Conservation (phyloP, 495 filamentous ascomycete species). For the Peziza echinospora region DNA sequence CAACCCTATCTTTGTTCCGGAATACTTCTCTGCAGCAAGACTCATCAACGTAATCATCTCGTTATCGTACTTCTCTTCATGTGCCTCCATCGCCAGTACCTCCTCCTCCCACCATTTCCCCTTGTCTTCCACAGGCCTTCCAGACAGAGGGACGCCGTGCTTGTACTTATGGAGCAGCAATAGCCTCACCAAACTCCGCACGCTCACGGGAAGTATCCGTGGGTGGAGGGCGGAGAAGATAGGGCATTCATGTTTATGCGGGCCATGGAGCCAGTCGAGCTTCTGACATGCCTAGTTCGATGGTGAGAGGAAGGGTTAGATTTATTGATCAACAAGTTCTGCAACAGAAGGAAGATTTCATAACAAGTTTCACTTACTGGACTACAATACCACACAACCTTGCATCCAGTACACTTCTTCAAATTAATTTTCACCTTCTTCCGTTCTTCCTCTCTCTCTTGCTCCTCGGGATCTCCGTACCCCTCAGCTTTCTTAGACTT, state of each 20-base stretch:
- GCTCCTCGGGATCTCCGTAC: neutral
- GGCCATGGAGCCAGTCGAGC: slow-evolving; percentile 32
- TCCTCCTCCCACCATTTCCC: slow-evolving; percentile 22
- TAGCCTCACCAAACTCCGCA: slow-evolving; percentile 32
- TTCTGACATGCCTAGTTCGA: slow-evolving; percentile 34
- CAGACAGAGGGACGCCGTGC: slow-evolving; percentile 4
- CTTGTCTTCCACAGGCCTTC: too few species aligned
- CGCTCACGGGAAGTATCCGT: slow-evolving; percentile 32
- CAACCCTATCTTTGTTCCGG: slow-evolving; percentile 24
- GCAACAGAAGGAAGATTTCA: slow-evolving; percentile 7
- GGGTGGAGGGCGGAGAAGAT: slow-evolving; percentile 28
- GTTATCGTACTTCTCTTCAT: slow-evolving; percentile 25
- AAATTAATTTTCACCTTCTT: slow-evolving; percentile 16
- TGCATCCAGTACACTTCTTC: slow-evolving; percentile 40
- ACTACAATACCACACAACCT: slow-evolving; percentile 40
- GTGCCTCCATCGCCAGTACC: slow-evolving; percentile 28
- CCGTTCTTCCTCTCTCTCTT: slow-evolving; percentile 1
- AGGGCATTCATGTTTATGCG: slow-evolving; percentile 39
- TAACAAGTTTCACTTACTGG: slow-evolving; percentile 27
- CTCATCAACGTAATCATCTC: slow-evolving; percentile 29
- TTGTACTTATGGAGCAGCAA: slow-evolving; percentile 22
- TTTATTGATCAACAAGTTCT: slow-evolving; percentile 3
- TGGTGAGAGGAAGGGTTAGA: neutral
- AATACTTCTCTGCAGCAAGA: slow-evolving; percentile 28
- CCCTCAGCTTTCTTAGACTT: neutral